Evolutionary conservation across 2,329 filamentous ascomycete genomes (phyloP).

Genomic region (Magnaporthales sp.): DNA sequence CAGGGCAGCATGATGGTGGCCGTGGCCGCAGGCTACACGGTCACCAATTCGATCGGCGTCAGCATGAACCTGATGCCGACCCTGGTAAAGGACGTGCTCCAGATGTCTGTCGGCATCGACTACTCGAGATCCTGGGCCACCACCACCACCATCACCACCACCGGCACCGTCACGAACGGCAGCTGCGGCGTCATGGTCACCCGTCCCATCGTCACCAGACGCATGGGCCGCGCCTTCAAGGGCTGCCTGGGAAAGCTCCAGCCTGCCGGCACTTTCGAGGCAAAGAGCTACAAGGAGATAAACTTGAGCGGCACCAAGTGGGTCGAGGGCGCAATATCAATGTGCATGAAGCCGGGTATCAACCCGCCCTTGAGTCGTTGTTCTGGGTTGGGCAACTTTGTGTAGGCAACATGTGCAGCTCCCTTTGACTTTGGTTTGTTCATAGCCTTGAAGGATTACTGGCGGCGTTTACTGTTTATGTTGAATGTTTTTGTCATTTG

Average conservation of each 20-base stretch:
- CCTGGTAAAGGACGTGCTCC: neutral
- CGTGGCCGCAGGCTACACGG: neutral
- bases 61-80: neutral
- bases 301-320: constrained; percentile 1
- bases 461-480: no score
- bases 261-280: neutral
- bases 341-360: constrained; percentile 3
- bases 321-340: constrained; percentile 5
- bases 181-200: neutral
- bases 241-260: neutral
- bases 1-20: neutral
- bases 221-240: neutral
- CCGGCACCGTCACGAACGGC: neutral
- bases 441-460: neutral
- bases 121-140: neutral
- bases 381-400: constrained; percentile 3
- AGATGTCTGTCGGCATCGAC: neutral
- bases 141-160: neutral
- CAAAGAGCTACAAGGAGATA: constrained; percentile 5
- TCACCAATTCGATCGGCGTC: neutral
- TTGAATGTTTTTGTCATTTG: no score
- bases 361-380: constrained; percentile 2
- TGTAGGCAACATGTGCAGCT: neutral
- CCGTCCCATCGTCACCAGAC: neutral
- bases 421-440: neutral